phyloP scores from a whole-genome alignment of 108 stramenopile species.

The Cyclotella sp. region DNA sequence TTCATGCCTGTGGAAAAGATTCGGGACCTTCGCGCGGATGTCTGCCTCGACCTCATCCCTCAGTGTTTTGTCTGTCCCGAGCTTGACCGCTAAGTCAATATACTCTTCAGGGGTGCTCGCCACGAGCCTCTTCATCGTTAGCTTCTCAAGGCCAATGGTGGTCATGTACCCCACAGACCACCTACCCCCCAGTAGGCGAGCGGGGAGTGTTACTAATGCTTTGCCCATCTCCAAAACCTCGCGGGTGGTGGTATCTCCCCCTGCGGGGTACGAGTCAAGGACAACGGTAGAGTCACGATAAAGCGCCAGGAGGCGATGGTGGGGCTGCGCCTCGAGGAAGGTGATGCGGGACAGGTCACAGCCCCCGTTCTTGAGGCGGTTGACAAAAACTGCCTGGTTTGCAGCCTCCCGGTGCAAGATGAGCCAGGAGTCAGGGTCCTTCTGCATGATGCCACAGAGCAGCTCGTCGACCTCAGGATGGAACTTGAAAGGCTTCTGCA shows the following conservation, averaged over 20 bases:
- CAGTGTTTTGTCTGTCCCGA: not conserved
- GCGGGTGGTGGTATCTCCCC: slow-evolving; percentile 52
- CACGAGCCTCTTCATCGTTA: not conserved
- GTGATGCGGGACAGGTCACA: slow-evolving; percentile 46
- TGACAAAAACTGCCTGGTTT: not conserved
- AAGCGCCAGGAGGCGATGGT: slow-evolving; percentile 44
- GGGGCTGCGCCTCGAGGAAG: slow-evolving; percentile 30
- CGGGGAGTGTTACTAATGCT: slow-evolving; percentile 49
- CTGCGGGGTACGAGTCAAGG: slow-evolving; percentile 53
- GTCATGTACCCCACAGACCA: slow-evolving; percentile 37
- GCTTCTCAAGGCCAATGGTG: not conserved
- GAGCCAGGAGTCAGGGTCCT: slow-evolving; percentile 21
- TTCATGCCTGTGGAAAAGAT: not conserved
- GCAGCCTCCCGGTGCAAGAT: not conserved
- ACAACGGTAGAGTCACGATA: slow-evolving; percentile 30
- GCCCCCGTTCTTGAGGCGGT: slow-evolving; percentile 4
- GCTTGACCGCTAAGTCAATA: not conserved
- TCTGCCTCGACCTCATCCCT: not conserved
- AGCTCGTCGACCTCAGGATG: slow-evolving; percentile 44
- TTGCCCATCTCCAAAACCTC: slow-evolving; percentile 51
- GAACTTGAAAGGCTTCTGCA: slow-evolving; percentile 55
- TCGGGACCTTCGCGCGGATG: not conserved
- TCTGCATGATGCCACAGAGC: slow-evolving; percentile 36
- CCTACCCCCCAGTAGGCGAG: slow-evolving; percentile 48
- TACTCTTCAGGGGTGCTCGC: not conserved